phyloP scores from a whole-genome alignment of 495 filamentous ascomycete species.

The Aspergillus wentii region DNA sequence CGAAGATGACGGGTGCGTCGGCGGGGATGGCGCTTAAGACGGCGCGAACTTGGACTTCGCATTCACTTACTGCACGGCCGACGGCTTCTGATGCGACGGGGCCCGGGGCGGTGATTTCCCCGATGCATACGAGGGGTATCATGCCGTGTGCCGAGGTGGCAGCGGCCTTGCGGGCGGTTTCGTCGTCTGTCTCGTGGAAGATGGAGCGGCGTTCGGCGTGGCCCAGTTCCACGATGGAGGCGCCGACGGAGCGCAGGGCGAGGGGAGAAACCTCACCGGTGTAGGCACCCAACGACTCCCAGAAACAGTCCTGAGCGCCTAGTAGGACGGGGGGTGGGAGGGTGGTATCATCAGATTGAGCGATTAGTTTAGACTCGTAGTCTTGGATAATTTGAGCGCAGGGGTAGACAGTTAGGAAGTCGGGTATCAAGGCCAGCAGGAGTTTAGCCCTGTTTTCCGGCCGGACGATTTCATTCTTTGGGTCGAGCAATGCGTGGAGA shows the following conservation, averaged over 20 bases:
- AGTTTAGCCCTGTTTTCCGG: conserved; percentile 61
- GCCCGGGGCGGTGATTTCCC: conserved; percentile 54
- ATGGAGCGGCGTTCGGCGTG: conserved; percentile 70
- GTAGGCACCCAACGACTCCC: conserved; percentile 56
- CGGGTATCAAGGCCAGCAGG: conserved; percentile 79
- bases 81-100: conserved; percentile 46
- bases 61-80: conserved; percentile 58
- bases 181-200: conserved; percentile 66
- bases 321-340: conserved; percentile 46
- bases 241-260: conserved; percentile 59
- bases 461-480: conserved; percentile 31
- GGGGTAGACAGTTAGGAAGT: conserved; percentile 62
- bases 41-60: conserved; percentile 55
- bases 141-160: conserved; percentile 63
- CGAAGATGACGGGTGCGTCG: conserved; percentile 67
- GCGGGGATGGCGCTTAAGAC: conserved; percentile 53
- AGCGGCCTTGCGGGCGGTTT: conserved; percentile 59
- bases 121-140: conserved; percentile 75
- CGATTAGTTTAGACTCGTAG: conserved; percentile 23
- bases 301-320: conserved; percentile 73
- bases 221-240: conserved; percentile 66
- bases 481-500: conserved; percentile 50
- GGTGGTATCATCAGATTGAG: conserved; percentile 11
- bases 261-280: conserved; percentile 74
- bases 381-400: conserved; percentile 47